Percentiles rank a stretch among this genome's conserved stretches.
These are phyloP conservation scores for Pseudogymnoascus pannorum DNA, from an alignment of 2,329 filamentous ascomycete species.

Conservation along the genomic window DNA sequence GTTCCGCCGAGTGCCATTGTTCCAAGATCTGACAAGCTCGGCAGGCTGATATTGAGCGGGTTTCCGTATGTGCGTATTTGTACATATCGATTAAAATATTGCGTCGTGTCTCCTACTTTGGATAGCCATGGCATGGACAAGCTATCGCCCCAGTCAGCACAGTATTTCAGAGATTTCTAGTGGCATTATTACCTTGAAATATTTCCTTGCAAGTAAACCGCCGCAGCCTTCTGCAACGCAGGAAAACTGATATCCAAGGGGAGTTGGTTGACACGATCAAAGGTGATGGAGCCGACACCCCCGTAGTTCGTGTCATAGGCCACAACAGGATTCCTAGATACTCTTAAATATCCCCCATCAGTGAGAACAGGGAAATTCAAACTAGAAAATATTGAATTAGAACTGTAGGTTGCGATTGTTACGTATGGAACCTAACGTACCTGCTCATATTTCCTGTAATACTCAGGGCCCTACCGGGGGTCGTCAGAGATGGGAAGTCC, in stretches of 20 bases:
- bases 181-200: background rate
- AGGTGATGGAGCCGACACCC: background rate
- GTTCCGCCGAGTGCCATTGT: background rate
- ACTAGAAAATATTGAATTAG: background rate
- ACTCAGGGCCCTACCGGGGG: background rate
- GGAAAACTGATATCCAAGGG: background rate
- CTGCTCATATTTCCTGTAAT: background rate
- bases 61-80: background rate
- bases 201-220: background rate
- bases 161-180: background rate
- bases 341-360: background rate
- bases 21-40: background rate
- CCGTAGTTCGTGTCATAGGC: no score
- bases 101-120: background rate
- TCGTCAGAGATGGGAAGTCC: background rate
- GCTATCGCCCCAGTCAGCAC: background rate
- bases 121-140: background rate
- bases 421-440: background rate
- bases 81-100: background rate
- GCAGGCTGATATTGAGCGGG: background rate
- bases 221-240: background rate
- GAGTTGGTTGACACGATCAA: background rate
- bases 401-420: background rate
- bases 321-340: background rate
- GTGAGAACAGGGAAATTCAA: background rate